These are phyloP conservation scores for Coniella lustricola DNA, from an alignment of 2,329 filamentous ascomycete genomes.

Conservation along the genomic window DNA sequence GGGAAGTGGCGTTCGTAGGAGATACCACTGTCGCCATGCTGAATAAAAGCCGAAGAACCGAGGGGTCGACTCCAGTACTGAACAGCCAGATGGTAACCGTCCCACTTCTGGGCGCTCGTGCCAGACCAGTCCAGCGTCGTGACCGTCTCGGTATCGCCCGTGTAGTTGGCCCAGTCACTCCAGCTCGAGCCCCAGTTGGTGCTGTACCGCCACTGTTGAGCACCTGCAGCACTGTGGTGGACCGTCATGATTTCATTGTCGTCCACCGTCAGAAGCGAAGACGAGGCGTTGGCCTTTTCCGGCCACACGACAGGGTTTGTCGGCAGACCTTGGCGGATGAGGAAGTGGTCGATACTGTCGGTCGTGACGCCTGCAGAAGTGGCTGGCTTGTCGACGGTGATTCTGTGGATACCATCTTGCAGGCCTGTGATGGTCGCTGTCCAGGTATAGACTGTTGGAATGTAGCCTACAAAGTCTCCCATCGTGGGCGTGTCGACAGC, in stretches of 20 bases:
- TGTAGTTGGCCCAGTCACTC: constrained; percentile 50
- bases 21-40: constrained; percentile 45
- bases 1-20: constrained; percentile 44
- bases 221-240: constrained; percentile 51
- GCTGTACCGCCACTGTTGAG: constrained; percentile 54
- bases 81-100: constrained; percentile 52
- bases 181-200: constrained; percentile 53
- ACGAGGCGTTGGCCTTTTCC: constrained; percentile 41
- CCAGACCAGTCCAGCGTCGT: constrained; percentile 47
- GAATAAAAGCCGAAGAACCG: constrained; percentile 51
- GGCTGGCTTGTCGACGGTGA: constrained; percentile 49
- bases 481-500: constrained; percentile 18
- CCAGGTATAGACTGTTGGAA: constrained; percentile 47
- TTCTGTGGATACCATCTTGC: constrained; percentile 50
- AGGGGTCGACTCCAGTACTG: constrained; percentile 54
- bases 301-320: constrained; percentile 56
- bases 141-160: constrained; percentile 43
- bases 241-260: constrained; percentile 34
- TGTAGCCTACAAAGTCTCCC: constrained; percentile 38
- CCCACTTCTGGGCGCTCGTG: constrained; percentile 47
- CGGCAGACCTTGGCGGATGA: constrained; percentile 45
- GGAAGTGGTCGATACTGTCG: constrained; percentile 49
- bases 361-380: constrained; percentile 35
- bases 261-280: constrained; percentile 37
- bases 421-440: constrained; percentile 26